These are phyloP conservation scores for Stephanodiscus minutulus DNA, from an alignment of 108 stramenopile genomes.

Conservation along the genomic window DNA sequence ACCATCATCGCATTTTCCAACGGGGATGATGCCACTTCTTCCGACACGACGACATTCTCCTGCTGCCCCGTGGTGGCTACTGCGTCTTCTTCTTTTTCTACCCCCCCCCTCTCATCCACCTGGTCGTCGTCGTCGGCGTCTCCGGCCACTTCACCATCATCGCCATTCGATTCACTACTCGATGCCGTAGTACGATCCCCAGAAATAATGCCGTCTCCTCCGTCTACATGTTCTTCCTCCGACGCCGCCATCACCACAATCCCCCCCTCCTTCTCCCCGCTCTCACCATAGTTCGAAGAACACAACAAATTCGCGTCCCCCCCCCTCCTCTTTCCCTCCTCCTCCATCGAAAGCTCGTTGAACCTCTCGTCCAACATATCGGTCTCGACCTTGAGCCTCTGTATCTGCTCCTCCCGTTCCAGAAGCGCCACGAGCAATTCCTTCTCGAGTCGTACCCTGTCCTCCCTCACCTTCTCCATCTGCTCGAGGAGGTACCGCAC, in stretches of 20 bases:
- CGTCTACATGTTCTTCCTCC: not conserved
- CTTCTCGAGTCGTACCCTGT: conserved; percentile 59
- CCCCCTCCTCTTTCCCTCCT: not conserved
- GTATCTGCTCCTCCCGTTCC: conserved; percentile 56
- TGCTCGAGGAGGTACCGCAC: conserved; percentile 55
- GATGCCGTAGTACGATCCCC: not conserved
- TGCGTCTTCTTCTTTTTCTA: too few relatives aligned
- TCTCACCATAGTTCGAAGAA: too few relatives aligned
- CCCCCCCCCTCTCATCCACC: too few relatives aligned
- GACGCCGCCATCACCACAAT: not conserved
- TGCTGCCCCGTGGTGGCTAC: too few relatives aligned
- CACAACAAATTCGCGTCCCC: not conserved
- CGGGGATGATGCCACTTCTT: too few relatives aligned
- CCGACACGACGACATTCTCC: too few relatives aligned
- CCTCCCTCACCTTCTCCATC: conserved; percentile 49
- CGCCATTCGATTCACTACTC: not conserved
- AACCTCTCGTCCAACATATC: conserved; percentile 45
- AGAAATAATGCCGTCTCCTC: not conserved
- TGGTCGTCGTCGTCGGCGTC: too few relatives aligned
- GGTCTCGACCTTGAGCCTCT: conserved; percentile 41
- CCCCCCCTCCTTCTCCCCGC: not conserved
- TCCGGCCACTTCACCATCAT: not conserved
- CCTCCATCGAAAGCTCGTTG: conserved; percentile 24
- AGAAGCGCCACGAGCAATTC: conserved; percentile 64
- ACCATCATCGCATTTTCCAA: too few relatives aligned